A percentile compares a stretch with the other conserved stretches of the same genome.
Conservation (phyloP, 2,329 filamentous ascomycete genomes). For the Didymella exigua region DNA sequence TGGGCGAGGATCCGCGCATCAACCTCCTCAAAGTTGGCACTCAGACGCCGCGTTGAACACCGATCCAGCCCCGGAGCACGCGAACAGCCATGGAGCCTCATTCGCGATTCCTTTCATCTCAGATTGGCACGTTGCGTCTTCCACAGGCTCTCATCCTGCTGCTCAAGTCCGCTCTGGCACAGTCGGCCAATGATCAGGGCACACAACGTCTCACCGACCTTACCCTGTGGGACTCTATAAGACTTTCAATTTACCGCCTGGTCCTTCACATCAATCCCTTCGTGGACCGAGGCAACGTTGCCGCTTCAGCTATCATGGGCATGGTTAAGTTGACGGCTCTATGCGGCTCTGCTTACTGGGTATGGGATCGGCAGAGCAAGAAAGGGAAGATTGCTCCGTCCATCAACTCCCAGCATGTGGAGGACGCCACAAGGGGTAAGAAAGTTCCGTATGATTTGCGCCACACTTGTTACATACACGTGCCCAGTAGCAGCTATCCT, state of each 20-base stretch:
- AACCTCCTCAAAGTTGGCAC: slow-evolving; percentile 29
- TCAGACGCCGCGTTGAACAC: slow-evolving; percentile 40
- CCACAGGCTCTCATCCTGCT: slow-evolving; percentile 46
- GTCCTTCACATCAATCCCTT: slow-evolving; percentile 33
- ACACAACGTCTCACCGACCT: slow-evolving; percentile 35
- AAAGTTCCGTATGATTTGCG: slow-evolving; percentile 18
- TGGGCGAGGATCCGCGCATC: slow-evolving; percentile 22
- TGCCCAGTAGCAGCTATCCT: slow-evolving; percentile 3
- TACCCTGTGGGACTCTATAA: slow-evolving; percentile 37
- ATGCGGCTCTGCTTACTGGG: slow-evolving; percentile 47
- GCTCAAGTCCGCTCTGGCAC: slow-evolving; percentile 36
- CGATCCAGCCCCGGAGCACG: slow-evolving; percentile 44
- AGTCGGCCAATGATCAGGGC: slow-evolving; percentile 30
- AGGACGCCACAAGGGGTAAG: slow-evolving; percentile 35
- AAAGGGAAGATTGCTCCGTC: slow-evolving; percentile 24
- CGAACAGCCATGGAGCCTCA: slow-evolving; percentile 43
- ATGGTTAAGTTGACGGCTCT: slow-evolving; percentile 48
- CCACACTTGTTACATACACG: slow-evolving; percentile 15
- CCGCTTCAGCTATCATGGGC: slow-evolving; percentile 39
- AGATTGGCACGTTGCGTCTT: slow-evolving; percentile 44
- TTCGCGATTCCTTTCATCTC: slow-evolving; percentile 39
- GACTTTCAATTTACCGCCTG: slow-evolving; percentile 27
- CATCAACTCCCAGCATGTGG: slow-evolving; percentile 27
- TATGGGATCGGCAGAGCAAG: slow-evolving; percentile 33
- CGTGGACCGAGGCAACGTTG: slow-evolving; percentile 23